Conservation (phyloP, 1,284 basidiomycete genomes). For the Tylopilus sp. region DNA sequence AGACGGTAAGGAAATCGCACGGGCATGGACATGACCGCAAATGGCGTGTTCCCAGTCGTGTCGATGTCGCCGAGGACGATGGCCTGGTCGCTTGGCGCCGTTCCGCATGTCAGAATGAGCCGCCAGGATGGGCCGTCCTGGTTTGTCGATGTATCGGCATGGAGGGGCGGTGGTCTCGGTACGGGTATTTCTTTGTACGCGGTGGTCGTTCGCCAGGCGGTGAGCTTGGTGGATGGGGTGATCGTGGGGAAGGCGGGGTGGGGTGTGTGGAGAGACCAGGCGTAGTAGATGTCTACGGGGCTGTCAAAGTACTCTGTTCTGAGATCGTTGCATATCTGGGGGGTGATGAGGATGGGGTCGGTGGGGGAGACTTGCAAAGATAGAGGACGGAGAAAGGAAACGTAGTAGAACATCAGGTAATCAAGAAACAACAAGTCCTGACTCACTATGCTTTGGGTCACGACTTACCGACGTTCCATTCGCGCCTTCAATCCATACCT, state of each 20-base stretch:
- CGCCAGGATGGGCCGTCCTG: slow-evolving; percentile 53
- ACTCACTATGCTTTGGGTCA: slow-evolving; percentile 25
- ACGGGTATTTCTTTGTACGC: slow-evolving; percentile 73
- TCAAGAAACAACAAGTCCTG: slow-evolving; percentile 8
- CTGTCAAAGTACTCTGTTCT: slow-evolving; percentile 62
- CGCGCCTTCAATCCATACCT: slow-evolving; percentile 20
- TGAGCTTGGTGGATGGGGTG: slow-evolving; percentile 58
- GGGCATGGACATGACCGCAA: slow-evolving; percentile 65
- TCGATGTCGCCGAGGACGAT: slow-evolving; percentile 37
- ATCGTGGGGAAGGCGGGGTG: slow-evolving; percentile 17
- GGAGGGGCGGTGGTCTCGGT: slow-evolving; percentile 51
- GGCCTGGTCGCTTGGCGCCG: slow-evolving; percentile 17
- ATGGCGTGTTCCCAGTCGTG: slow-evolving; percentile 40
- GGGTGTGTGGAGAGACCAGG: slow-evolving; percentile 39
- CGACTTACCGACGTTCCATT: slow-evolving; percentile 18
- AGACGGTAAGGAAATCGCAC: slow-evolving; percentile 44
- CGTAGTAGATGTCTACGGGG: slow-evolving; percentile 52
- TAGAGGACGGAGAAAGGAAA: slow-evolving; percentile 76
- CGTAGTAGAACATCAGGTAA: slow-evolving; percentile 62
- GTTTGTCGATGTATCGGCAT: neutral
- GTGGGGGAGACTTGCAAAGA: slow-evolving; percentile 44
- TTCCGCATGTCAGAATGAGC: slow-evolving; percentile 51
- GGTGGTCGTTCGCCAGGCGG: slow-evolving; percentile 60
- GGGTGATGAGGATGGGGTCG: slow-evolving; percentile 52
- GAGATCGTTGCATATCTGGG: slow-evolving; percentile 77